Evolutionary conservation across 768 basidiomycete species (phyloP).

Genomic region (Piloderma croceum): DNA sequence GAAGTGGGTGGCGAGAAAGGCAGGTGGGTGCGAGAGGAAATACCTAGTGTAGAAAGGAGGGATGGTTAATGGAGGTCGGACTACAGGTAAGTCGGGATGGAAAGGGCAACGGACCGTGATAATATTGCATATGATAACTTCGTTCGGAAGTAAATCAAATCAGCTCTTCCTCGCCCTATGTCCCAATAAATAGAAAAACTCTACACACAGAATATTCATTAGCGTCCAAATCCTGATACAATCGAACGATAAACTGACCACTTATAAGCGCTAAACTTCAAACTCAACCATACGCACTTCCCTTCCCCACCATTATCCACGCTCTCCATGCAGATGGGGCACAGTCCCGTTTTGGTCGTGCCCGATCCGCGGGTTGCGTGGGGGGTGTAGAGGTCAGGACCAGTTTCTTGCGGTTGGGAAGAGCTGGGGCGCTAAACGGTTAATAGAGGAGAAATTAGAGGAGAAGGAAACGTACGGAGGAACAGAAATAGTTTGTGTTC

Average conservation of each 20-base stretch:
- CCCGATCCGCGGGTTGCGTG: slow-evolving; percentile 71
- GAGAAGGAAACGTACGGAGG: slow-evolving; percentile 30
- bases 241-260: slow-evolving; percentile 38
- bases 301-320: slow-evolving; percentile 56
- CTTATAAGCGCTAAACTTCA: slow-evolving; percentile 83
- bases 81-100: not conserved
- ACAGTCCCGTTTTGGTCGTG: slow-evolving; percentile 63
- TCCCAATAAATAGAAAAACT: slow-evolving; percentile 1
- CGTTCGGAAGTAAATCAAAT: slow-evolving; percentile 4
- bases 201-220: not conserved
- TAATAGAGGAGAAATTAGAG: slow-evolving; percentile 1
- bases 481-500: slow-evolving; percentile 36
- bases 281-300: slow-evolving; percentile 64
- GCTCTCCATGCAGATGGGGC: slow-evolving; percentile 69
- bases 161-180: not conserved
- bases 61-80: slow-evolving; percentile 5
- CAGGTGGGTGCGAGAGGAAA: slow-evolving; percentile 58
- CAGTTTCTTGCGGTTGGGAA: not conserved
- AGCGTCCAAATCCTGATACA: not conserved
- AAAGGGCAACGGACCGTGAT: slow-evolving; percentile 48
- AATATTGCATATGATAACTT: slow-evolving; percentile 82
- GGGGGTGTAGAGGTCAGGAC: slow-evolving; percentile 66
- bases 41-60: slow-evolving; percentile 53
- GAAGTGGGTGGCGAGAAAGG: slow-evolving; percentile 76
- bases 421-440: not conserved